A percentile compares a stretch with the other conserved stretches of the same genome.
Evolutionary conservation across 2,329 filamentous ascomycete genomes (phyloP).

Genomic region (Pyricularia pennisetigena): DNA sequence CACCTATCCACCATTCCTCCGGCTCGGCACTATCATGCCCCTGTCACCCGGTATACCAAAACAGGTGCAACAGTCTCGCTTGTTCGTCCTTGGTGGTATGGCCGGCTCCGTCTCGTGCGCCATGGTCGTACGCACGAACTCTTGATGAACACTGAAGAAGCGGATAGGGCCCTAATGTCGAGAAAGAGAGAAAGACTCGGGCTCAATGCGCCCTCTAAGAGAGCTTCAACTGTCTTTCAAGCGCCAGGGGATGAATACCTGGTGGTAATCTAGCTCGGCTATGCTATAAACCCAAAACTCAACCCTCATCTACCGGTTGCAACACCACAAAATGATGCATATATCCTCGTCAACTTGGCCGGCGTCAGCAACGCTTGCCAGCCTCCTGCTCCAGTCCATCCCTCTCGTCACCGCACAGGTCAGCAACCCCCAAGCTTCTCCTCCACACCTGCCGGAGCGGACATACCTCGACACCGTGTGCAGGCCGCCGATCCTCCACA

Average conservation of each 20-base stretch:
- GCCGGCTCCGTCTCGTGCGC: not conserved
- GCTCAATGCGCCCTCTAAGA: not conserved
- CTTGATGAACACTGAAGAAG: not conserved
- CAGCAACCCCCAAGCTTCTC: not conserved
- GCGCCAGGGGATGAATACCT: no score
- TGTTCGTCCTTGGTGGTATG: not conserved
- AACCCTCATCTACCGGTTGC: not conserved
- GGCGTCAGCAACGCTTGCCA: not conserved
- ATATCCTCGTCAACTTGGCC: not conserved
- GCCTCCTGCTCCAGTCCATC: not conserved
- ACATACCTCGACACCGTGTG: constrained; percentile 15
- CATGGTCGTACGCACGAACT: not conserved
- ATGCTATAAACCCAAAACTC: not conserved
- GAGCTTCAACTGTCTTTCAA: not conserved
- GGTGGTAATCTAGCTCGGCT: no score
- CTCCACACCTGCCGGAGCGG: not conserved
- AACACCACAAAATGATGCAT: not conserved
- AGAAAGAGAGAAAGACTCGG: not conserved
- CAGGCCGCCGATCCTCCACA: constrained; percentile 11
- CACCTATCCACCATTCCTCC: not conserved
- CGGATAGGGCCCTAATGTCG: not conserved
- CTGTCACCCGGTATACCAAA: not conserved
- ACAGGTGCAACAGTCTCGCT: not conserved
- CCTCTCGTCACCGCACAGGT: not conserved
- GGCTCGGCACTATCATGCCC: not conserved